Base-by-base conservation (phyloP, 768 basidiomycete species). In the Kwoniella sp. region DNA sequence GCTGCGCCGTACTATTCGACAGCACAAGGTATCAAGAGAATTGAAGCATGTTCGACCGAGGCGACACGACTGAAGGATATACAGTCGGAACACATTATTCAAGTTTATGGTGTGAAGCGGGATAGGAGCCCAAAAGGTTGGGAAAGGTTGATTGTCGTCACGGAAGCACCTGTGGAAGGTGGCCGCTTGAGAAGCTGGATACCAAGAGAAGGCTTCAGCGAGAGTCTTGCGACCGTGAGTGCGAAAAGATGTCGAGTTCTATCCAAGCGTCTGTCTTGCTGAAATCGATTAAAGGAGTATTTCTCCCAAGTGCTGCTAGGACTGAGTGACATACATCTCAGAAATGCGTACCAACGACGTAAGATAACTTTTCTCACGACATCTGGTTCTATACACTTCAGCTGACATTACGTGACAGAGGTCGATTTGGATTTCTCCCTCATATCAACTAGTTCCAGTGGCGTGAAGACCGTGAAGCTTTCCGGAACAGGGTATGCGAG, bases 401-500 rank as follows among this genome's bases (percentile, higher is more conserved):
- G 40, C 40, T 44, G 17, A 44, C 17, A n/a, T 2, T 50, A 19
- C 30, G 9, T 27, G 27, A 12, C 47, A 71, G 65, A 65, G 27
- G 51, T 77, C 21, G 68, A 68, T n/a, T 63, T 67, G 30, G 78
- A 80, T 36, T 58, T 62, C 22, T 64, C 68, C 26, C 51, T 77
- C 4, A 57, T 79, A 21, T 64, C 64, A 24, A 49, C 71, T 17
- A 64, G 68, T n/a, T 82, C 83, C 52, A 81, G 81, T 1, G 80
- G 83, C 5, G 85, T 85, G 30, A 81, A 85, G 10, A 80, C 85
- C 21, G 83, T 91, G 74, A 93, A 92, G 76, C 79, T 96, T 2
- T 85, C 86, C 21, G 88, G 87, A 67, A 86, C 87, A 1, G 86
- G 84, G 17, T 96, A 88, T 75, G 84, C 88, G 67, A 86, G 86